Conservation (phyloP, 768 basidiomycete species). For the Strobilomyces dryophilus region DNA sequence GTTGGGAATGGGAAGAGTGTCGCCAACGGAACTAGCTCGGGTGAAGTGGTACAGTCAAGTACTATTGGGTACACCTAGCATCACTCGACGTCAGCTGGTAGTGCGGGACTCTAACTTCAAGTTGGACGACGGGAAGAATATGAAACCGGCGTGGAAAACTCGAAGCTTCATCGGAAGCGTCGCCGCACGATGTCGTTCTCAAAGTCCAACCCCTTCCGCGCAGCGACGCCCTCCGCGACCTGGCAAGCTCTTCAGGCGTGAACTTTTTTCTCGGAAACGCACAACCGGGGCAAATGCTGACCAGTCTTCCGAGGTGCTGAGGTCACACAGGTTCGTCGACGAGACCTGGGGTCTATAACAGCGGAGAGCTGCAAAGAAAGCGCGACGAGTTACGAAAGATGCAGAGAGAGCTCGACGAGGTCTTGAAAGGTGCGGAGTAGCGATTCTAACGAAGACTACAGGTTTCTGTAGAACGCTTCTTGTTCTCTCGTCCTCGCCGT, state of each 20-base stretch:
- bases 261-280: constrained; percentile 30
- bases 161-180: too few species aligned
- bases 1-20: not conserved
- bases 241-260: constrained; percentile 62
- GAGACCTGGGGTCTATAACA: constrained; percentile 46
- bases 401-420: constrained; percentile 51
- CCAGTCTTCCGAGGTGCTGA: constrained; percentile 9
- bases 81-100: too few species aligned
- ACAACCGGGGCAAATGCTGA: constrained; percentile 2
- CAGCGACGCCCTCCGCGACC: constrained; percentile 58
- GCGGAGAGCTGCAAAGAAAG: constrained; percentile 48
- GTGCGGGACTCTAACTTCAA: too few species aligned
- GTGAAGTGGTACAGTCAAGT: too few species aligned
- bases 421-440: constrained; percentile 34
- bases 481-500: too few species aligned
- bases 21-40: not conserved
- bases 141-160: too few species aligned
- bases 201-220: constrained; percentile 50
- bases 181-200: too few species aligned
- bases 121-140: too few species aligned
- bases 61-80: too few species aligned
- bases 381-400: constrained; percentile 53
- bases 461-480: not conserved
- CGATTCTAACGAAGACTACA: constrained; percentile 1
- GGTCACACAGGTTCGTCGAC: constrained; percentile 48